A percentile compares a stretch with the other conserved stretches of the same genome.
phyloP scores from a whole-genome alignment of 1,284 basidiomycete genomes.

The Rhodotorula sp. region DNA sequence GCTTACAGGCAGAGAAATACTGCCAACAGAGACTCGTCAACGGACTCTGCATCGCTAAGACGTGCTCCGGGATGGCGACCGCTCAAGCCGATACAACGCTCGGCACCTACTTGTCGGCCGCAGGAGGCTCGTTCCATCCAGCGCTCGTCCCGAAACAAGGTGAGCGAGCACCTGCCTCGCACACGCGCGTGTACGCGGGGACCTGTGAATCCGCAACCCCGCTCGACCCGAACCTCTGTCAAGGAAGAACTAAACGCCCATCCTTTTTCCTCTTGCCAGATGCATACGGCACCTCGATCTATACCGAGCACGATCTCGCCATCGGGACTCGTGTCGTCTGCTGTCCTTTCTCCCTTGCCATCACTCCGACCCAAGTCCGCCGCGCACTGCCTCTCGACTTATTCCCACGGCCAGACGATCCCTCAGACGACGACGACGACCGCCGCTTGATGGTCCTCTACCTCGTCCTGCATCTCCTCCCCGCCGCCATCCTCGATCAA shows the following conservation, averaged over 20 bases:
- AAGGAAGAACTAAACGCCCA: background rate
- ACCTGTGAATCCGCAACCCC: background rate
- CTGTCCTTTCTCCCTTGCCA: constrained; percentile 69
- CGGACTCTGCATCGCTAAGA: too few species aligned
- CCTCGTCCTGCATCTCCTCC: constrained; percentile 34
- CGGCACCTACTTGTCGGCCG: background rate
- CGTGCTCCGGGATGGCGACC: background rate
- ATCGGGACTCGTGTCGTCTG: constrained; percentile 62
- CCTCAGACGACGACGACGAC: constrained; percentile 15
- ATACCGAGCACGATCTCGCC: constrained; percentile 57
- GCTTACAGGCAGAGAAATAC: too few species aligned
- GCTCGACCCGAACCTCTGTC: background rate
- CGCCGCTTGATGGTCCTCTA: constrained; percentile 38
- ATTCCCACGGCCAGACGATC: constrained; percentile 44
- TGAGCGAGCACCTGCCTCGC: background rate
- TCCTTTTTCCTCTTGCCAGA: constrained; percentile 2
- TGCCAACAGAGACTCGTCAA: too few species aligned
- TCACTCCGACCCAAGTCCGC: constrained; percentile 62
- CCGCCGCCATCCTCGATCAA: background rate
- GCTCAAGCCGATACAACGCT: background rate
- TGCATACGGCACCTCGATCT: constrained; percentile 59
- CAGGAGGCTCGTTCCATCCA: constrained; percentile 8
- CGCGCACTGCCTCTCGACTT: constrained; percentile 52
- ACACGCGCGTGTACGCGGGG: too few species aligned
- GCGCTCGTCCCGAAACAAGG: constrained; percentile 5